Conservation (phyloP, 306 rosid genomes). For the Fragaria iinumae region DNA sequence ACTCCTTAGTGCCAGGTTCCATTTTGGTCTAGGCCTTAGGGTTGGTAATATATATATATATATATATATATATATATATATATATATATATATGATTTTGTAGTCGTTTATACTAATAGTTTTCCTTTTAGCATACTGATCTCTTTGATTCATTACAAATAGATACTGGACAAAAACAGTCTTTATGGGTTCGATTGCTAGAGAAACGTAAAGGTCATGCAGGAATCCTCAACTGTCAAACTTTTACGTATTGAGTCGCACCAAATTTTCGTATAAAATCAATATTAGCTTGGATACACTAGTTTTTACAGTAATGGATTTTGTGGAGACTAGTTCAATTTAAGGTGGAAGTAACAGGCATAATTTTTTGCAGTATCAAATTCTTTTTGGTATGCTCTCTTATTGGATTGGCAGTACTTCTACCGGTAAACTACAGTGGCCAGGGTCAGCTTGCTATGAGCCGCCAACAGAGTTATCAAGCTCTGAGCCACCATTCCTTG, state of each 20-base stretch:
- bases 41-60: too few species aligned
- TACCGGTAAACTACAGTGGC: slow-evolving; percentile 61
- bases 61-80: too few species aligned
- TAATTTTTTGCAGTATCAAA: slow-evolving; percentile 53
- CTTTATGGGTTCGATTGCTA: not conserved
- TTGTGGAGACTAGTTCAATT: not conserved
- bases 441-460: slow-evolving; percentile 27
- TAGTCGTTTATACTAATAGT: not conserved
- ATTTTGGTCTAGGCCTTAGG: not conserved
- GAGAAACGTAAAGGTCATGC: not conserved
- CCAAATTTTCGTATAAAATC: not conserved
- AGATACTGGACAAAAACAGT: not conserved
- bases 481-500: slow-evolving; percentile 41
- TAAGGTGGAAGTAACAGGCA: not conserved
- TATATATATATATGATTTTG: not conserved
- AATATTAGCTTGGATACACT: not conserved
- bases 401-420: slow-evolving; percentile 64
- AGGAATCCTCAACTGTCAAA: not conserved
- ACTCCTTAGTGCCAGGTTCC: too few species aligned
- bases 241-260: not conserved
- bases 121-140: not conserved
- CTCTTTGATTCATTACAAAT: not conserved
- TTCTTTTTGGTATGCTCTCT: slow-evolving; percentile 68
- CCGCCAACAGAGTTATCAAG: slow-evolving; percentile 21
- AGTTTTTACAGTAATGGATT: not conserved